Base-by-base conservation (phyloP, 2,329 filamentous ascomycete genomes). In the Pseudogymnoascus sp. region DNA sequence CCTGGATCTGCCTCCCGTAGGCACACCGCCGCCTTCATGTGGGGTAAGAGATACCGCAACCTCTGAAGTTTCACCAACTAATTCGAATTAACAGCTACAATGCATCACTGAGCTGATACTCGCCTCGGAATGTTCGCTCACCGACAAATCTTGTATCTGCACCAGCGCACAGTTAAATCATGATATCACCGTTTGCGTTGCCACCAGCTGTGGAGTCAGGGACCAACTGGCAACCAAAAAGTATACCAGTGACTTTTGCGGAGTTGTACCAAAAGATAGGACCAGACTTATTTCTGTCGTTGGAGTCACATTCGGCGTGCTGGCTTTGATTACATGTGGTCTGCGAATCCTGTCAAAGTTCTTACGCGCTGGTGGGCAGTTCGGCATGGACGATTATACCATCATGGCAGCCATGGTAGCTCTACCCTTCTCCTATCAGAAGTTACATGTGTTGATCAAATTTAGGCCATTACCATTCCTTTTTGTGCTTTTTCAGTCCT, bases 181-280 rank as follows among this genome's bases (percentile, higher is more conserved):
- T 0, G 63, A 68, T 20, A 67, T 77, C 4, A 68, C 70, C 7
- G 37, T 64, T 12, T 78, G 76, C 38, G 71, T 77, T 4, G 14
- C 63, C 9, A 39, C 67, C 14, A 70, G 65, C 28, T 76, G 75
- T 65, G 76, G 72, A 1, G 67, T 76, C 36, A 71, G 68, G 20
- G 70, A 78, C 62, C 65, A 70, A 12, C 63, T 78, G 35, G 73
- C 70, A 12, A 75, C 74, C 4, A 76, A 78, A 65, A 78, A 78
- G 63, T 67, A 72, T 57, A 78, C 76, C 0, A 60, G 67, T 12
- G 72, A 73, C 16, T 66, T 70, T 36, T 79, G 77, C 60, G 68
- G 70, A 30, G 72, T 71, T 2, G 74, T 54, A 7, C 47, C 75
- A 0, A 62, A 75, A 14, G 70, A 77, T 63, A 69, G 69, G 47